phyloP scores from a whole-genome alignment of 306 rosid genomes.

The Corylus heterophylla region DNA sequence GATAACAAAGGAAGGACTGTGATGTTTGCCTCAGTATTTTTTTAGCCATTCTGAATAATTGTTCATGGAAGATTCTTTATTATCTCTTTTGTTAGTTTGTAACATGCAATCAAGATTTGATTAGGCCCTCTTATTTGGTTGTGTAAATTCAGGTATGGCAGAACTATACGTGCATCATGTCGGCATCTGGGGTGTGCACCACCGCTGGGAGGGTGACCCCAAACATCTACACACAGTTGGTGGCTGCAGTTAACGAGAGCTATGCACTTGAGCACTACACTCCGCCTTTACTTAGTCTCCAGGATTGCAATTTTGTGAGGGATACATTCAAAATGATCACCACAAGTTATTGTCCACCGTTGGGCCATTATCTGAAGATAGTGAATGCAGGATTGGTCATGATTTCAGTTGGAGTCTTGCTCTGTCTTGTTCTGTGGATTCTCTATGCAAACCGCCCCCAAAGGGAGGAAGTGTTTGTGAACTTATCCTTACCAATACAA shows the following conservation, averaged over 20 bases:
- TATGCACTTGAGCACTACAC: conserved; percentile 91
- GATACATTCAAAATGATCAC: conserved; percentile 77
- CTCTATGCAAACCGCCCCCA: conserved; percentile 92
- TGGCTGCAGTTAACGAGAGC: conserved; percentile 81
- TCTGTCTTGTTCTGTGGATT: conserved; percentile 91
- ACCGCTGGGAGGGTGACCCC: conserved; percentile 86
- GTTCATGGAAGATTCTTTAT: background rate
- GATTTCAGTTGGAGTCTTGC: conserved; percentile 82
- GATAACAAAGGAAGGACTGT: background rate
- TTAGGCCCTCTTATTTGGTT: background rate
- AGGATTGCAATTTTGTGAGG: conserved; percentile 90
- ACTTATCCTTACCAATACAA: conserved; percentile 47
- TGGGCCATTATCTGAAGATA: conserved; percentile 63
- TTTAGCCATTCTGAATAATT: background rate
- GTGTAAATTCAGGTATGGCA: conserved; percentile 73
- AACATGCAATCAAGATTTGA: background rate
- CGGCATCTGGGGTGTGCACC: conserved; percentile 58
- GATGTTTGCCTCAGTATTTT: background rate
- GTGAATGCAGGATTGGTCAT: conserved; percentile 79
- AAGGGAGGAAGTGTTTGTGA: conserved; percentile 77
- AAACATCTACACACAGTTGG: conserved; percentile 58
- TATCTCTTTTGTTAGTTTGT: background rate
- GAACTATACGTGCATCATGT: conserved; percentile 64
- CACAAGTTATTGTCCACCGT: conserved; percentile 71
- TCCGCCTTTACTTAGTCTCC: conserved; percentile 78